A percentile compares a stretch with the other conserved stretches of the same genome.
phyloP scores from a whole-genome alignment of 305 asterid genomes.

The Solanum hybrid region DNA sequence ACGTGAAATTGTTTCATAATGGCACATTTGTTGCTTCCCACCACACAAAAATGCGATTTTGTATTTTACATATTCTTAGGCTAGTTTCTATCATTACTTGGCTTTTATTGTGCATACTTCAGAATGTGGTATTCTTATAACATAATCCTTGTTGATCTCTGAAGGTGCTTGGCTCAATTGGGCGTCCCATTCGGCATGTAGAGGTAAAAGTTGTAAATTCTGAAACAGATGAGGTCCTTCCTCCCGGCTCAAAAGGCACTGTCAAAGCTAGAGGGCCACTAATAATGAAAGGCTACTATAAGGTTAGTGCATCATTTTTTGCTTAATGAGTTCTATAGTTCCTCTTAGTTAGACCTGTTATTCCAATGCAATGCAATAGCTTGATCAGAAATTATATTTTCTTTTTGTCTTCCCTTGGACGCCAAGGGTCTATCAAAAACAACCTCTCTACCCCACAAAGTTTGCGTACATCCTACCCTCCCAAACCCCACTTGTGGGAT shows the following conservation, averaged over 20 bases:
- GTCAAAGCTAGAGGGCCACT: constrained; percentile 86
- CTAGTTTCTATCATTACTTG: neutral
- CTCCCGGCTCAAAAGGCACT: constrained; percentile 72
- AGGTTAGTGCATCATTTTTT: constrained; percentile 30
- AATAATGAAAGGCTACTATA: constrained; percentile 90
- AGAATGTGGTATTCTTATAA: constrained; percentile 7
- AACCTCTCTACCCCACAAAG: neutral
- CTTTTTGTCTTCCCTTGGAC: neutral
- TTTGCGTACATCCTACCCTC: neutral
- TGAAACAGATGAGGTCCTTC: constrained; percentile 62
- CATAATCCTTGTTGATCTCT: constrained; percentile 18
- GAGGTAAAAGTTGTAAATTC: constrained; percentile 73
- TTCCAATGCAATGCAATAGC: neutral
- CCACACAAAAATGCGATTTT: neutral
- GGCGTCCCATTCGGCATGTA: constrained; percentile 60
- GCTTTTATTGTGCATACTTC: neutral
- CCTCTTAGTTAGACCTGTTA: neutral
- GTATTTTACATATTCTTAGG: neutral
- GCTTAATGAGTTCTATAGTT: neutral
- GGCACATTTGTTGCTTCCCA: neutral
- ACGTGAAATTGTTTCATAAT: neutral
- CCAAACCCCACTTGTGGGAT: neutral
- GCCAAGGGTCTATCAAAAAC: neutral
- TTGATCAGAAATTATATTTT: neutral
- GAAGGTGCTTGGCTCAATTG: constrained; percentile 89